Conservation (phyloP, 805 yeast species). For the Yarrowia alimentaria region DNA sequence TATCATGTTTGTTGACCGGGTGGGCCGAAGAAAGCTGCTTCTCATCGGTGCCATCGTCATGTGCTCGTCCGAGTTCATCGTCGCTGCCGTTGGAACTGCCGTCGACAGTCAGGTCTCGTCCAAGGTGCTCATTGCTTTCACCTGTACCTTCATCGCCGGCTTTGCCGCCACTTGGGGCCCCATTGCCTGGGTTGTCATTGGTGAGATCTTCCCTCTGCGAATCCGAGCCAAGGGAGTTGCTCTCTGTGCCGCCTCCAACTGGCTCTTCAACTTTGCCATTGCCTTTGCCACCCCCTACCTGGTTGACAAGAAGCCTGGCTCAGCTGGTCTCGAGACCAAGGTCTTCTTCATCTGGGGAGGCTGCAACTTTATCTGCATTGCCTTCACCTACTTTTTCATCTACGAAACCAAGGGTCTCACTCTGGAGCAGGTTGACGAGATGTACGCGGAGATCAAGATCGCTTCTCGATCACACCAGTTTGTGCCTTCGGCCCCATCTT, state of each 20-base stretch:
- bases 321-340: conserved; percentile 46
- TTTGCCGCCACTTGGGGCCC: conserved; percentile 59
- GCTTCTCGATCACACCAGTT: conserved; percentile 18
- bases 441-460: conserved; percentile 43
- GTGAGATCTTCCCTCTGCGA: conserved; percentile 63
- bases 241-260: conserved; percentile 61
- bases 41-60: conserved; percentile 71
- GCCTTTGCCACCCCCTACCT: conserved; percentile 36
- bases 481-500: not conserved
- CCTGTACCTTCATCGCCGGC: conserved; percentile 56
- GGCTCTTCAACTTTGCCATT: conserved; percentile 49
- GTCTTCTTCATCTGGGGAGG: conserved; percentile 38
- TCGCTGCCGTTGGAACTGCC: conserved; percentile 54
- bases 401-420: conserved; percentile 73
- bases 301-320: conserved; percentile 47
- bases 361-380: conserved; percentile 21
- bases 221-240: conserved; percentile 70
- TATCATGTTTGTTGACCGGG: conserved; percentile 68
- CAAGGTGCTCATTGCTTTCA: conserved; percentile 52
- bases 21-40: conserved; percentile 70
- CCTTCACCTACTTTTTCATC: conserved; percentile 47
- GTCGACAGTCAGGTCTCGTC: conserved; percentile 43
- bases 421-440: conserved; percentile 67
- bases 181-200: conserved; percentile 62
- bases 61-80: conserved; percentile 63